Evolutionary conservation across 345 rosid genomes (phyloP).

Genomic region (Eutrema japonicum): DNA sequence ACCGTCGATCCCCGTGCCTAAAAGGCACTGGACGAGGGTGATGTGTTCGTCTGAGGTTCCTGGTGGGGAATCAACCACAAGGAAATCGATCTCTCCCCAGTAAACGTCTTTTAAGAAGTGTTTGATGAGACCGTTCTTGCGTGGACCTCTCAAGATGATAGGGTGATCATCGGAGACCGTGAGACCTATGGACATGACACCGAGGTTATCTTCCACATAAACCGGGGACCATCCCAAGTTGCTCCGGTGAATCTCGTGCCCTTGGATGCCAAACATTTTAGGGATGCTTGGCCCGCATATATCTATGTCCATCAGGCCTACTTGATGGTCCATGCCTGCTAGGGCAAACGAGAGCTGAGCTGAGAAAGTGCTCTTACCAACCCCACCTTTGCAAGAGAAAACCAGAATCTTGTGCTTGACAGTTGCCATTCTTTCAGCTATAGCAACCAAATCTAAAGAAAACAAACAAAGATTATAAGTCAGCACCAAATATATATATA

Average conservation of each 20-base stretch:
- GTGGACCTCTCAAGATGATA: constrained; percentile 94
- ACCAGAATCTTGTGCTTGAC: constrained; percentile 89
- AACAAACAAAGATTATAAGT: too few relatives aligned
- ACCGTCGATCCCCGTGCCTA: constrained; percentile 80
- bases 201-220: constrained; percentile 88
- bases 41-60: constrained; percentile 98
- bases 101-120: constrained; percentile 85
- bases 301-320: constrained; percentile 86
- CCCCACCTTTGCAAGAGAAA: constrained; percentile 94
- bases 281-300: constrained; percentile 98
- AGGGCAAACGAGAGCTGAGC: constrained; percentile 89
- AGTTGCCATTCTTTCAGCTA: constrained; percentile 88
- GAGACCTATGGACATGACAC: constrained; percentile 94
- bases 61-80: constrained; percentile 92
- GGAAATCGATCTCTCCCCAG: constrained; percentile 92
- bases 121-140: constrained; percentile 83
- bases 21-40: constrained; percentile 84
- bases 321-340: constrained; percentile 82
- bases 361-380: constrained; percentile 95
- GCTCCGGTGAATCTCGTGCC: constrained; percentile 84
- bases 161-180: constrained; percentile 60
- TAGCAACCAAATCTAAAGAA: constrained; percentile 82
- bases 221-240: constrained; percentile 95
- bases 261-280: constrained; percentile 92
- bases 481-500: too few relatives aligned